Percentiles rank a stretch among this genome's conserved stretches.
Evolutionary conservation across 768 basidiomycete species (phyloP).

Genomic region (Mycena crocata): DNA sequence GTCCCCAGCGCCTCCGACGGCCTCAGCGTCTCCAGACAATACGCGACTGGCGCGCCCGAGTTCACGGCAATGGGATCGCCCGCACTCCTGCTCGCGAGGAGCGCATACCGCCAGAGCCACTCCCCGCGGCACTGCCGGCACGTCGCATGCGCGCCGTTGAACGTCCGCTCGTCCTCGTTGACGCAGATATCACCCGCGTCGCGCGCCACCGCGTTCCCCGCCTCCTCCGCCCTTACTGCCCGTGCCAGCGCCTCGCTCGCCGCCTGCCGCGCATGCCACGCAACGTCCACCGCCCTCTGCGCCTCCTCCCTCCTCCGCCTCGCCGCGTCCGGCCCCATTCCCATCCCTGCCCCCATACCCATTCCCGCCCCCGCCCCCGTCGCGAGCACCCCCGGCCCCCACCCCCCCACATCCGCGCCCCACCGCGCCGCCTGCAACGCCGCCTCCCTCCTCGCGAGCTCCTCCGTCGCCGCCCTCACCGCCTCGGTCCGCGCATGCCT

Average conservation of each 20-base stretch:
- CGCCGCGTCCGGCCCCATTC: neutral
- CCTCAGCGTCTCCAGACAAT: constrained; percentile 53
- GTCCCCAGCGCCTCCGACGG: constrained; percentile 61
- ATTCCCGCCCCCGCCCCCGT: too few species aligned
- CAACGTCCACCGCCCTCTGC: too few species aligned
- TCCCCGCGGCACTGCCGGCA: constrained; percentile 76
- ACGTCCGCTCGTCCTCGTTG: constrained; percentile 79
- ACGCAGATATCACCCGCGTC: constrained; percentile 10
- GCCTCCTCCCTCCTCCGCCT: too few species aligned
- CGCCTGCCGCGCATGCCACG: neutral
- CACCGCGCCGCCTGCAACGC: neutral
- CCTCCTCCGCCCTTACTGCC: constrained; percentile 1
- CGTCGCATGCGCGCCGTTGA: constrained; percentile 73
- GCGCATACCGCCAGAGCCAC: constrained; percentile 71
- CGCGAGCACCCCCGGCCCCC: too few species aligned
- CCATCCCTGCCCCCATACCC: too few species aligned
- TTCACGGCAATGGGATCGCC: constrained; percentile 62
- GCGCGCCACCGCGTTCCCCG: neutral
- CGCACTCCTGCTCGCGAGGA: constrained; percentile 43
- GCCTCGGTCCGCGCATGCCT: constrained; percentile 38
- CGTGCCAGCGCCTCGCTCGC: constrained; percentile 15
- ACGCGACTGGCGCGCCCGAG: too few species aligned
- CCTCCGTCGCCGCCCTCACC: neutral
- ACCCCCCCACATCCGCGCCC: too few species aligned
- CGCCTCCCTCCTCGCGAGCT: too few species aligned